Base-by-base conservation (phyloP, 106 monocot genomes). In the Dioscorea dumetorum region DNA sequence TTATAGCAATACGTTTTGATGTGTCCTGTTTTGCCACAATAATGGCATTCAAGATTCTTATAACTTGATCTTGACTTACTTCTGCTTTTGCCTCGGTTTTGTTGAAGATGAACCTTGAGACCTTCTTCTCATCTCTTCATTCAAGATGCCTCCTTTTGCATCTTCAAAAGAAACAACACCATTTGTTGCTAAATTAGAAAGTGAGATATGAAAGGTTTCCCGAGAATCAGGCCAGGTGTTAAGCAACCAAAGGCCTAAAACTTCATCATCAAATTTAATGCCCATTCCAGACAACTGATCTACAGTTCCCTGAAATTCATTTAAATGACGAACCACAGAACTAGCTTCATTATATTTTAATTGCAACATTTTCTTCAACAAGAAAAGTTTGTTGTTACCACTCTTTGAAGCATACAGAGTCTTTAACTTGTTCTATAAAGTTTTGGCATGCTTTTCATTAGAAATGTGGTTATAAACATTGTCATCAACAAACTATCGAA, bases 211-310 rank as follows among this genome's bases (percentile, higher is more conserved):
- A 28, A 28, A 28, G 28, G 28, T 28, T 28, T 33, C 62, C 24
- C 62, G 12, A 62, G 62, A 31, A 14, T 62, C 59, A 9, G 62
- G 62, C 62, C 33, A 62, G 5, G 28, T 62, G 18, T 31, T 12
- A 12, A 62, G 62, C 24, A 62, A 58, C 8, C 13, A 58, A 8
- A 58, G 21, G 8, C 20, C 58, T 8, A 20, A 8, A 58, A 15
- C 58, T 28, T 58, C 20, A 15, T 58, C 58, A n/a, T 58, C 58
- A 58, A 58, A 58, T 58, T 58, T 58, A 20, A 62, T 33, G 12
- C 28, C 28, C 62, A 62, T 62, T 9, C n/a, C 22, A 31, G 33
- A 22, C 31, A 33, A 11, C 28, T 31, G 12, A 11, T 9, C 8
- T 33, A 28, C 28, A 62, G 0, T 33, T 11, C 62, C 62, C 3